phyloP scores from a whole-genome alignment of 2,329 filamentous ascomycete genomes.

The Cladobotryum mycophilum region DNA sequence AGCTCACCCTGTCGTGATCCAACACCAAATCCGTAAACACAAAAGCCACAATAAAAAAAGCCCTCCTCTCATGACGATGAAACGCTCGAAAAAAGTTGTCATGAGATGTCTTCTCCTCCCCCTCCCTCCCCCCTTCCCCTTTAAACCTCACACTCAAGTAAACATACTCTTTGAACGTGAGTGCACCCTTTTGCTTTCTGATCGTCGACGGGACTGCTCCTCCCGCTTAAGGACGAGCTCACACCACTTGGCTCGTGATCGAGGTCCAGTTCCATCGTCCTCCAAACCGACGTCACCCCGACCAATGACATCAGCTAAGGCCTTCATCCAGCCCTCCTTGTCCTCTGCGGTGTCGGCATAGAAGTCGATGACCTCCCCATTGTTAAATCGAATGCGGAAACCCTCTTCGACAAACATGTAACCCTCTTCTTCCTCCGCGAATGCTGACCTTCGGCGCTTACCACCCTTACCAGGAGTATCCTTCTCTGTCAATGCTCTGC shows the following conservation, averaged over 20 bases:
- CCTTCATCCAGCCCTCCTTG: constrained; percentile 93
- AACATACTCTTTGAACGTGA: constrained; percentile 55
- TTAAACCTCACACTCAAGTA: constrained; percentile 27
- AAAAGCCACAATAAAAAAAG: constrained; percentile 9
- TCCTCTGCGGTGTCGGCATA: constrained; percentile 84
- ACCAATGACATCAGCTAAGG: constrained; percentile 65
- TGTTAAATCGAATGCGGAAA: constrained; percentile 97
- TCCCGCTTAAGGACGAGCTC: constrained; percentile 60
- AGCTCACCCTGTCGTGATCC: constrained; percentile 9
- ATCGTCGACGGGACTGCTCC: constrained; percentile 49
- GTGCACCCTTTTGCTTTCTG: constrained; percentile 47
- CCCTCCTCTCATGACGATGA: neutral
- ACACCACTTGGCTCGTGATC: constrained; percentile 56
- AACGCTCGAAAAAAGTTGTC: neutral
- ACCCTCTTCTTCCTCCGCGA: constrained; percentile 96
- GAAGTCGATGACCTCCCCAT: constrained; percentile 97
- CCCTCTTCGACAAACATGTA: constrained; percentile 99
- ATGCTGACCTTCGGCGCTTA: constrained; percentile 83
- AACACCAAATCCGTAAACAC: constrained; percentile 5
- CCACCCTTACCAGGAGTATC: constrained; percentile 72
- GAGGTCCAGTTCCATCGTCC: constrained; percentile 36
- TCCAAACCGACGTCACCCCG: constrained; percentile 45
- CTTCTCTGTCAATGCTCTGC: constrained; percentile 73
- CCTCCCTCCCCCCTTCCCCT: neutral
- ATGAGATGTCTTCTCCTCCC: neutral